Evolutionary conservation across 176 grass and related monocot species (phyloP), one percentile per base, ranked within the genome.

Genomic region (Lolium rigidum): DNA sequence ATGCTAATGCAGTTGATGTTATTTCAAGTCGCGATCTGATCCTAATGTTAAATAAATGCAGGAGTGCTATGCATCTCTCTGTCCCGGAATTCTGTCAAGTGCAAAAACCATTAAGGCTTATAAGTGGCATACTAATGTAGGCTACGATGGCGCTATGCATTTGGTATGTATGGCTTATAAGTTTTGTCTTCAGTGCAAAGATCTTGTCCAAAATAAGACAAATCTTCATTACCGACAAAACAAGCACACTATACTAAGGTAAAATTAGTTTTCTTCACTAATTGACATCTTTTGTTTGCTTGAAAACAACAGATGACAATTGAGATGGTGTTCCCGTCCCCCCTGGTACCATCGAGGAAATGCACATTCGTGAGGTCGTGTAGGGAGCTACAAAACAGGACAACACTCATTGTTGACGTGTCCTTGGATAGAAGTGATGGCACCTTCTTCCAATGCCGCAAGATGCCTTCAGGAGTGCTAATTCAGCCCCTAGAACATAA

Each of bases 391-490:
- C 48, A 69, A 2, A 57, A 89, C 1, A 87, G 88, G 46, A 22
- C 66, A 18, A 43, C 74, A 48, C 89, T 64, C 7, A 28, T 95
- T 17, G 80, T 87, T 35, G 94, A 95, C 9, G 86, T 95, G 10
- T 91, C 91, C 24, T 38, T 89, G 18, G 74, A 93, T 18, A 64
- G 70, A 5, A 38, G 41, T 43, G 41, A 43, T 43, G 2, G 41
- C 41, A 43, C 41, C 41, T 43, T 43, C 41, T 43, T 43, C 63
- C 80, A 28, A 25, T 90, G 71, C 82, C 86, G 64, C 17, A 93
- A 79, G 84, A 76, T 90, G 76, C 88, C 93, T 47, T 95, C 93
- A n/a, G 93, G 93, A 7, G 2, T 87, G 16, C 48, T 95, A 24
- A 86, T 95, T 16, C 76, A 85, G 58, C 58, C 87, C 65, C 12